Conservation (phyloP, 345 rosid genomes). For the Salix purpurea region DNA sequence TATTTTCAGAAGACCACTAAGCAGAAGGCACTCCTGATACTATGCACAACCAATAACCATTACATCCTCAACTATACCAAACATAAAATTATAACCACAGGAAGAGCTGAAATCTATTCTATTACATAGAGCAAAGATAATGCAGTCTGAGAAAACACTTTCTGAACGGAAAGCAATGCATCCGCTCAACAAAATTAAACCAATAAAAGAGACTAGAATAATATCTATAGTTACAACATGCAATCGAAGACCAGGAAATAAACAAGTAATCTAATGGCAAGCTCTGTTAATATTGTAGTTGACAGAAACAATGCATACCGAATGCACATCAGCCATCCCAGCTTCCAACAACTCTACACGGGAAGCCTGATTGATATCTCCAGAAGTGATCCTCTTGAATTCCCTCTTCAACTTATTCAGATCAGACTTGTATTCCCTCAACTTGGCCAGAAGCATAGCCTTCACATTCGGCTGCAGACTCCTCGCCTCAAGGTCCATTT, state of each 20-base stretch:
- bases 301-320: constrained; percentile 29
- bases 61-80: background rate
- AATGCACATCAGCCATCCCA: constrained; percentile 45
- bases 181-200: background rate
- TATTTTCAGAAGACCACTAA: background rate
- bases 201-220: background rate
- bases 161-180: background rate
- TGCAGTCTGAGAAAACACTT: background rate
- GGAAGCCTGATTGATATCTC: constrained; percentile 44
- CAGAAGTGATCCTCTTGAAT: constrained; percentile 51
- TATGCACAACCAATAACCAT: background rate
- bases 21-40: background rate
- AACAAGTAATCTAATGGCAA: background rate
- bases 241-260: constrained; percentile 1
- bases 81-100: background rate
- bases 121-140: background rate
- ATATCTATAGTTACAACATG: background rate
- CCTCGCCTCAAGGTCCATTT: constrained; percentile 91
- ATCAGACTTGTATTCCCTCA: constrained; percentile 84
- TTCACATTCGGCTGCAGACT: constrained; percentile 73
- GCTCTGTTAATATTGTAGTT: background rate
- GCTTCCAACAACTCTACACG: constrained; percentile 68
- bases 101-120: background rate
- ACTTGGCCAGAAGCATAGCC: constrained; percentile 78
- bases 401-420: constrained; percentile 78